These are phyloP conservation scores for Diospyros kaki DNA, from an alignment of 148 eudicot genomes.

Conservation along the genomic window DNA sequence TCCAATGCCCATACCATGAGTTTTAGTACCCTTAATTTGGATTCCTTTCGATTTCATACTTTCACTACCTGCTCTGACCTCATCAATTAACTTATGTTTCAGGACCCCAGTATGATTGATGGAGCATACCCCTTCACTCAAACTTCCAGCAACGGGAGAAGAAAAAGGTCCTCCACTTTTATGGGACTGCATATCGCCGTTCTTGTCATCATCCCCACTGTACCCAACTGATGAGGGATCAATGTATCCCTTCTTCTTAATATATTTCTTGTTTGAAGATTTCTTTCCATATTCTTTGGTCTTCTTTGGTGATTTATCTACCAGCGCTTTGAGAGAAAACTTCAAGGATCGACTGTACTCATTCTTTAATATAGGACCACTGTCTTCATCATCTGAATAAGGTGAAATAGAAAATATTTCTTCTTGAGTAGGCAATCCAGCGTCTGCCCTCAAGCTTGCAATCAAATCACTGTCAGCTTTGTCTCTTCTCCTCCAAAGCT, in stretches of 20 bases:
- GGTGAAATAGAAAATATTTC: constrained; percentile 90
- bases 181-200: constrained; percentile 31
- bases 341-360: constrained; percentile 62
- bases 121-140: constrained; percentile 37
- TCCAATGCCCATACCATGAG: constrained; percentile 25
- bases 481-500: constrained; percentile 90
- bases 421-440: constrained; percentile 90
- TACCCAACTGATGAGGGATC: constrained; percentile 34
- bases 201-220: constrained; percentile 26
- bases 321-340: constrained; percentile 64
- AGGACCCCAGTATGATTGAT: constrained; percentile 42
- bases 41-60: constrained; percentile 34
- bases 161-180: constrained; percentile 26
- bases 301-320: constrained; percentile 72
- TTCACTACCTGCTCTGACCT: constrained; percentile 38
- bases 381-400: constrained; percentile 92
- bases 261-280: constrained; percentile 49
- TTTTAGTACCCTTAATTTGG: constrained; percentile 47
- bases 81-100: constrained; percentile 59
- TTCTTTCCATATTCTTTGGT: constrained; percentile 62
- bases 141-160: constrained; percentile 45
- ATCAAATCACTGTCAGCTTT: constrained; percentile 76
- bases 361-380: constrained; percentile 45
- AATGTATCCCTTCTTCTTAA: constrained; percentile 54
- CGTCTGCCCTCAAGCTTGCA: constrained; percentile 82